Evolutionary conservation across 2,329 filamentous ascomycete species (phyloP).

Genomic region (Xylaria sp.): DNA sequence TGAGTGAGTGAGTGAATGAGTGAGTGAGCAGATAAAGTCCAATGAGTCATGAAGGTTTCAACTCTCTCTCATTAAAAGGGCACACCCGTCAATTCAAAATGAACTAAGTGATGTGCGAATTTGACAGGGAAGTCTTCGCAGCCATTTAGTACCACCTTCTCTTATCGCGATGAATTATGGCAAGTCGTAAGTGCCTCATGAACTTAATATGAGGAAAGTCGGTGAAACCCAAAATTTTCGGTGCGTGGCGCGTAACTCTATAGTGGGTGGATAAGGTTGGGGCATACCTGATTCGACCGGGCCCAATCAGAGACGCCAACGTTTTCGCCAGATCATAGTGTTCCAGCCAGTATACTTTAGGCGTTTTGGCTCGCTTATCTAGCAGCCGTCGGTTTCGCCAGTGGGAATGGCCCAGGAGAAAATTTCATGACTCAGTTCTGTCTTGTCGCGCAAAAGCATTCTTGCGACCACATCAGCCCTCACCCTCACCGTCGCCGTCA

Average conservation of each 20-base stretch:
- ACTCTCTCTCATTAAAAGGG: too few species aligned
- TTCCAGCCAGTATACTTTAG: not conserved
- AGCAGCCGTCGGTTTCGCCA: not conserved
- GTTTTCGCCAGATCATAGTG: slow-evolving; percentile 16
- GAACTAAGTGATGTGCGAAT: too few species aligned
- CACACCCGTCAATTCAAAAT: too few species aligned
- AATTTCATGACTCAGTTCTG: slow-evolving; percentile 21
- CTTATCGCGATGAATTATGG: too few species aligned
- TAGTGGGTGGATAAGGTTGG: slow-evolving; percentile 10
- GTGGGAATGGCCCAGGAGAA: slow-evolving; percentile 13
- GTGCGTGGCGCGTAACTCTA: not conserved
- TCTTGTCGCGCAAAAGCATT: slow-evolving; percentile 13
- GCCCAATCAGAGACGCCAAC: slow-evolving; percentile 24
- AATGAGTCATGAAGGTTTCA: too few species aligned
- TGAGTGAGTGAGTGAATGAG: too few species aligned
- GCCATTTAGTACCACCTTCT: too few species aligned
- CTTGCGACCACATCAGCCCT: not conserved
- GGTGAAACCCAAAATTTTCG: slow-evolving; percentile 1
- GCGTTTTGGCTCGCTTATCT: slow-evolving; percentile 22
- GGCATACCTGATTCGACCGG: not conserved
- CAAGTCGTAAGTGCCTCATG: not conserved
- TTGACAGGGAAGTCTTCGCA: too few species aligned
- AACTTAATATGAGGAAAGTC: not conserved
- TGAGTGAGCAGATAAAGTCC: too few species aligned
- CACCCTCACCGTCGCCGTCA: not conserved